phyloP scores from a whole-genome alignment of 257 asterid genomes.

The Solanum etuberosum region DNA sequence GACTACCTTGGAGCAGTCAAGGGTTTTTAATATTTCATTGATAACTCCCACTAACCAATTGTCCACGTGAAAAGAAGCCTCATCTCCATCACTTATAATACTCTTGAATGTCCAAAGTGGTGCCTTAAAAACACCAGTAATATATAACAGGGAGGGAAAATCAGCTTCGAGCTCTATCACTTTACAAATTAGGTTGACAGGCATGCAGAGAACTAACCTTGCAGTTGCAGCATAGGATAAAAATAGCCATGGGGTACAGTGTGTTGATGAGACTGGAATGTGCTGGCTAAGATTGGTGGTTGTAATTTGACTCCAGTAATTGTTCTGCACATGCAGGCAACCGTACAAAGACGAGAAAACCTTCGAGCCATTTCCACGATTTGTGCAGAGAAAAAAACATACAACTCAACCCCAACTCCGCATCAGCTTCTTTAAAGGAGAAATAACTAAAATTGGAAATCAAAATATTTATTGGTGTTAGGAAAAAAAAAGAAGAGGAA shows the following conservation, averaged over 20 bases:
- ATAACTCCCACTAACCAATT: conserved; percentile 2
- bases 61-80: background rate
- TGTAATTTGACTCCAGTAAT: background rate
- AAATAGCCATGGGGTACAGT: background rate
- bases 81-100: background rate
- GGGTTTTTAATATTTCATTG: background rate
- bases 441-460: background rate
- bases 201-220: conserved; percentile 14
- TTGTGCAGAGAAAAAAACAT: background rate
- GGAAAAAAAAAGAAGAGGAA: background rate
- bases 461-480: background rate
- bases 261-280: background rate
- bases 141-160: background rate
- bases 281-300: background rate
- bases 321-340: background rate
- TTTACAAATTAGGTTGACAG: background rate
- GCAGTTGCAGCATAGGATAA: conserved; percentile 9
- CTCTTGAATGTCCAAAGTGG: background rate
- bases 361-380: background rate
- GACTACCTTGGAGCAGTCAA: background rate
- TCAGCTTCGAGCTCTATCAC: background rate
- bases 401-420: background rate
- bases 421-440: background rate
- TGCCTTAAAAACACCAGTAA: background rate
- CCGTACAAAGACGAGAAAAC: background rate